Evolutionary conservation across 345 rosid species (phyloP).

Genomic region (thale cress (Arabidopsis thaliana)): TAIR10.1 NC_003070.9:5424501-5425000

Average conservation of each 20-base stretch:
- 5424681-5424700: not conserved
- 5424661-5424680: not conserved
- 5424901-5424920: conserved; percentile 46
- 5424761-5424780: not conserved
- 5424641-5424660: not conserved
- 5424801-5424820: no score
- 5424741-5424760: not conserved
- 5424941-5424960: conserved; percentile 66
- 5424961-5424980: conserved; percentile 53
- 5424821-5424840: no score
- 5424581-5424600: not conserved
- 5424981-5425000: no score
- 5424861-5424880: not conserved
- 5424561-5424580: not conserved
- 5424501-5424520: not conserved
- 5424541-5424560: conserved; percentile 3
- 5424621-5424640: not conserved
- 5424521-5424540: not conserved
- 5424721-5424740: not conserved
- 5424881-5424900: not conserved
- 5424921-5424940: conserved; percentile 48
- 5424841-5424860: not conserved
- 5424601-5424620: not conserved
- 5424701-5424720: not conserved
- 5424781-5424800: not conserved